A percentile compares a stretch with the other conserved stretches of the same genome.
phyloP scores from a whole-genome alignment of 345 rosid genomes.

The Salix dunnii region DNA sequence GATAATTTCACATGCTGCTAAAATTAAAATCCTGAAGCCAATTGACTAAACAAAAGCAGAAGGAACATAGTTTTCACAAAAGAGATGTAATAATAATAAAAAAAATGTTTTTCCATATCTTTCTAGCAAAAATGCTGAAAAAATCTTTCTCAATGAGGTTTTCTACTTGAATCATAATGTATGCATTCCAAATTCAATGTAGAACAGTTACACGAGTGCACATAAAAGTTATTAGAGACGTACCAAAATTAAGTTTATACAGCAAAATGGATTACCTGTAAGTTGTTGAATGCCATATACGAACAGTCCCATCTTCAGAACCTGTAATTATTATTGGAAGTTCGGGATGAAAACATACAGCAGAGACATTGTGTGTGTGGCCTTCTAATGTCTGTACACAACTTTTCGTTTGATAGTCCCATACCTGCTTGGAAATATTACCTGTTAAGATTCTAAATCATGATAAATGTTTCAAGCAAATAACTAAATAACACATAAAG shows the following conservation, averaged over 20 bases:
- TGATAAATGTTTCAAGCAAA: neutral
- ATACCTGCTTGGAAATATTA: conserved; percentile 47
- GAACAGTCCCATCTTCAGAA: conserved; percentile 82
- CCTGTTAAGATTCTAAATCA: neutral
- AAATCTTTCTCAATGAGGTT: neutral
- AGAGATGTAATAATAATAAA: too few relatives aligned
- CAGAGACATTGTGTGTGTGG: conserved; percentile 86
- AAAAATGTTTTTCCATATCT: neutral
- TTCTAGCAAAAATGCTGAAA: neutral
- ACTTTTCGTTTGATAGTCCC: conserved; percentile 79
- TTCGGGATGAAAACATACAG: conserved; percentile 77
- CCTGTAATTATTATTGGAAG: conserved; percentile 79
- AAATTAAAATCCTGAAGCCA: neutral
- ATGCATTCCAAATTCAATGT: neutral
- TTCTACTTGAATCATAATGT: neutral
- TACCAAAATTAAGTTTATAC: neutral
- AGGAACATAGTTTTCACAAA: neutral
- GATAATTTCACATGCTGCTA: neutral
- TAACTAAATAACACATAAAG: neutral
- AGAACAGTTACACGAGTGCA: neutral
- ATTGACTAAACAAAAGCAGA: neutral
- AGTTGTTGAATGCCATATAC: conserved; percentile 80
- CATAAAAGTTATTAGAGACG: neutral
- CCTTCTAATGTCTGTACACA: conserved; percentile 81
- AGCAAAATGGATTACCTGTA: conserved; percentile 45